Base-by-base conservation (phyloP, 2,329 filamentous ascomycete genomes). In the Thermothelomyces thermophilus region DNA sequence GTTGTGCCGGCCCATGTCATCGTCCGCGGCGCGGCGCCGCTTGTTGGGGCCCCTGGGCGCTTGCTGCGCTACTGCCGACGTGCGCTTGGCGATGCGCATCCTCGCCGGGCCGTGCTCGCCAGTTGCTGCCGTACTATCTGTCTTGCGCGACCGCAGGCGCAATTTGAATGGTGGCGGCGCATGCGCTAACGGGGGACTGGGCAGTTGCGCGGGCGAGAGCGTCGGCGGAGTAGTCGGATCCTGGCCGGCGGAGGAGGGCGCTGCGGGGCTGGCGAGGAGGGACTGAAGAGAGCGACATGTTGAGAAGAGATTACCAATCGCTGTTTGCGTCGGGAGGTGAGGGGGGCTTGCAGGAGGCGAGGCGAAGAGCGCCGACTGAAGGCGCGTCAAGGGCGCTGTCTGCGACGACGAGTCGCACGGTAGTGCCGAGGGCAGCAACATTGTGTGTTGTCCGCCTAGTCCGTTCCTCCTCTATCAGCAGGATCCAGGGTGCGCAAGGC, bases 211-310 rank as follows among this genome's bases (percentile, higher is more conserved):
- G 19, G 62, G 64, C 43, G 63, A 57, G 48, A 63, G 59, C 19
- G 58, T 51, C 6, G 62, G 72, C 34, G 74, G 72, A 26, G 71
- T 71, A 39, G 72, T 69, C 14, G 72, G 64, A 28, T 68, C 65
- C 24, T 54, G 58, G 40, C 58, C 60, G n/a, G 52, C 52, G 35
- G 49, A 51, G 34, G 55, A 54, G 52, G 58, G 59, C 17, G 62
- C 57, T n/a, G 60, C 57, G 13, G 73, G 68, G 3, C 69, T 58
- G 22, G 72, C 66, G 52, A 83, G 72, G 60, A 83, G 76, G 2
- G 75, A 75, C 60, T 84, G 80, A 0, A 83, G 73, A 5, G 75
- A 77, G 63, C 77, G 79, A 63, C 80, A 83, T 41, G 79, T 77
- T 53, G 69, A 73, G 64, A 80, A 75, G 60, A 83, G 73, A 65